These are phyloP conservation scores for Serpula lacrymans DNA, from an alignment of 768 basidiomycete species.

Conservation along the genomic window DNA sequence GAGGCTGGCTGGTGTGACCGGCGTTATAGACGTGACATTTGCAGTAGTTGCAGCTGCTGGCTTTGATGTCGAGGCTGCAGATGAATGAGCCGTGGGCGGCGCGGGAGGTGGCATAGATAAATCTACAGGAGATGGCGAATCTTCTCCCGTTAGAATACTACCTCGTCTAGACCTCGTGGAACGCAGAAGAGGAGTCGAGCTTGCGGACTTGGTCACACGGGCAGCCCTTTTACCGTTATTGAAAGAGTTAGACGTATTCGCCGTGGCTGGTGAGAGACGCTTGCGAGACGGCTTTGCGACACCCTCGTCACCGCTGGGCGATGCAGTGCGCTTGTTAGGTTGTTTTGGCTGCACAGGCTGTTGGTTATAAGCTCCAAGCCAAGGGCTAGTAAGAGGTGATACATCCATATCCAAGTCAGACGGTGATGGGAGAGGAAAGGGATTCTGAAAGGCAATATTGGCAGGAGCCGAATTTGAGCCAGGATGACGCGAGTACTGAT, in stretches of 20 bases:
- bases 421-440: constrained; percentile 37
- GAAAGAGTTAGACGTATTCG: constrained; percentile 29
- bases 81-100: constrained; percentile 30
- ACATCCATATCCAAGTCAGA: constrained; percentile 68
- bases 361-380: constrained; percentile 62
- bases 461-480: constrained; percentile 67
- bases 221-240: constrained; percentile 18
- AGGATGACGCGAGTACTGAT: constrained; percentile 30
- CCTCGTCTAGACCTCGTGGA: constrained; percentile 42
- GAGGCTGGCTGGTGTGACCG: constrained; percentile 89
- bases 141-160: constrained; percentile 41
- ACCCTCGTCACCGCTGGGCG: constrained; percentile 53
- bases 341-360: constrained; percentile 21
- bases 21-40: constrained; percentile 44
- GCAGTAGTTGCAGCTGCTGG: constrained; percentile 7
- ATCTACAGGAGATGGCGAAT: constrained; percentile 87
- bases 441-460: constrained; percentile 61
- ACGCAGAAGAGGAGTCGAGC: constrained; percentile 55
- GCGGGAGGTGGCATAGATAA: constrained; percentile 87
- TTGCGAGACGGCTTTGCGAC: constrained; percentile 44
- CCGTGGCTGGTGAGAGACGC: constrained; percentile 49
- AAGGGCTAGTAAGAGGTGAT: constrained; percentile 78
- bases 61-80: constrained; percentile 12
- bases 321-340: constrained; percentile 52
- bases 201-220: constrained; percentile 45